Base-by-base conservation (phyloP, 352 stramenopile species). In the Globisporangium yorkense region DNA sequence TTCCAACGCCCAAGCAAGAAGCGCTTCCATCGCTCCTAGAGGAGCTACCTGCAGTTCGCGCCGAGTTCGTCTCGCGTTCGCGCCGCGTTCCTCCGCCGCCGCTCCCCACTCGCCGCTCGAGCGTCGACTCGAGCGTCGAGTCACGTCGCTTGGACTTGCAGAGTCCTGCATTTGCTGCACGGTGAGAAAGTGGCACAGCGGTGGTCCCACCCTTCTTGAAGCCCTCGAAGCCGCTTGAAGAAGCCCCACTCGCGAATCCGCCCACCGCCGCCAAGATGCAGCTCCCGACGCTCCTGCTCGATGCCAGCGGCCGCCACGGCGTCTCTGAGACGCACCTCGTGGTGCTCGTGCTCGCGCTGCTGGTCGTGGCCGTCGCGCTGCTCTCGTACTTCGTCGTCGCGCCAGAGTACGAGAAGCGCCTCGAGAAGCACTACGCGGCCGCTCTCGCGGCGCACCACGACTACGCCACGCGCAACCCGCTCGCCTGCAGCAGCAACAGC, bases 321-420 rank as follows among this genome's bases (percentile, higher is more conserved):
- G 39, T 43, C 39, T 62, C 71, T 16, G 80, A 90, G 62, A 58
- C 70, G 13, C 74, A 86, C 57, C 50, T 88, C 49, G 75, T 80
- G 51, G 48, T 82, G 50, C 60, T 88, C 5, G 73, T 84, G 44
- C 63, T 88, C 45, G 71, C 58, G 16, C 55, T 75, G 51, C 59
- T 91, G 5, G 66, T 91, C 40, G 62, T 88, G 31, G 69, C 59
- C 24, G 71, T 87, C 18, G 80, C 74, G 35, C 59, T 91, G 29
- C 68, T 91, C n/a, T 91, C 78, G 39, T 91, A 91, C 63, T 91
- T 89, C 47, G 80, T 91, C 20, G 77, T 90, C 20, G 80, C 80
- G 12, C 78, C 80, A 3, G 80, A 91, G 63, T 89, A 80, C 66
- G 76, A 89, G 56, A 88, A 88, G 65, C 78, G 68, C 13, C 67